Percentiles rank a stretch among this genome's conserved stretches.
Conservation (phyloP, 23 red algal species). For the Gracilaria gracilis region DNA sequence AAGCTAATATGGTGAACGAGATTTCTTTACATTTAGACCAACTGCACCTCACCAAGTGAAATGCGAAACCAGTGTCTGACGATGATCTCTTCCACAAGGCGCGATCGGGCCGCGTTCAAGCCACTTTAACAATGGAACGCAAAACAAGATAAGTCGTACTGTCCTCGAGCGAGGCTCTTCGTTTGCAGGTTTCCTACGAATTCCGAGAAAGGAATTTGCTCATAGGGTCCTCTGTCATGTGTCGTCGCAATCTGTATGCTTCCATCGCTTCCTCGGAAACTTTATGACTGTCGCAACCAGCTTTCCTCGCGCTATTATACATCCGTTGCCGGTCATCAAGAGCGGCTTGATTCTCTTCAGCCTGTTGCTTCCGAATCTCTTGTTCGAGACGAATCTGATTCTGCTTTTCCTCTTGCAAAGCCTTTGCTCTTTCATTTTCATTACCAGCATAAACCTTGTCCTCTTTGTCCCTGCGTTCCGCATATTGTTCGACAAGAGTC, state of each 20-base stretch:
- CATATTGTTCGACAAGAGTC: conserved; percentile 38
- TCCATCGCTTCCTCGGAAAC: conserved; percentile 59
- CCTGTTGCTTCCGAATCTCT: conserved; percentile 41
- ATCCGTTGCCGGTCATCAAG: conserved; percentile 10
- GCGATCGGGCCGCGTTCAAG: not conserved
- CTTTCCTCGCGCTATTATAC: conserved; percentile 15
- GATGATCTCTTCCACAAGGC: too few relatives aligned
- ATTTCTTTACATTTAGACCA: conserved; percentile 6
- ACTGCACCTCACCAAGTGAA: too few relatives aligned
- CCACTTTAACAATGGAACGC: too few relatives aligned
- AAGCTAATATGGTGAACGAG: not conserved
- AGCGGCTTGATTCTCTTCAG: conserved; percentile 7
- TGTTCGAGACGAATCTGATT: conserved; percentile 41
- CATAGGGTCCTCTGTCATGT: conserved; percentile 66
- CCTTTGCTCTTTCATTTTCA: conserved; percentile 5
- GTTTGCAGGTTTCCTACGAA: not conserved
- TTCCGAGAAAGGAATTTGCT: conserved; percentile 35
- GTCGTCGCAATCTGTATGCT: conserved; percentile 57
- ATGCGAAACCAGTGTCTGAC: too few relatives aligned
- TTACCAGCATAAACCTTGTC: conserved; percentile 16
- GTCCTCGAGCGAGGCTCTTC: not conserved
- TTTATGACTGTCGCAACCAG: not conserved
- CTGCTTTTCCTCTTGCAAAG: conserved; percentile 21
- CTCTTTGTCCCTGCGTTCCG: conserved; percentile 22
- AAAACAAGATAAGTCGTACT: not conserved